phyloP scores from a whole-genome alignment of 2,329 filamentous ascomycete genomes.

The Aureobasidium mangrovei region DNA sequence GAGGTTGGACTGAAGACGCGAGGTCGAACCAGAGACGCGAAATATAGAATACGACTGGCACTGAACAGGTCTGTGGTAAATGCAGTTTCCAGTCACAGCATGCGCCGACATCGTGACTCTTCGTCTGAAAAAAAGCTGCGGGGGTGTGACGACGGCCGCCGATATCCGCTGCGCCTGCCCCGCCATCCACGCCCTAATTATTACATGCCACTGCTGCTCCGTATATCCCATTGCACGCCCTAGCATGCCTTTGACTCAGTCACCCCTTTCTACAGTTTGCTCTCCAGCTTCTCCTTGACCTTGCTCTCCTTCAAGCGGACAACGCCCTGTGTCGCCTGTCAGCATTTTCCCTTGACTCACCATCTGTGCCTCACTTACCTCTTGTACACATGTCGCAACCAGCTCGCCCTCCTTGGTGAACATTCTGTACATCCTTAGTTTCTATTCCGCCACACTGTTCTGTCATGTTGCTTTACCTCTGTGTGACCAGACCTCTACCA shows the following conservation, averaged over 20 bases:
- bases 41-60: not conserved
- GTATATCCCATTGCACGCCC: not conserved
- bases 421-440: slow-evolving; percentile 35
- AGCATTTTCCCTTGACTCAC: slow-evolving; percentile 13
- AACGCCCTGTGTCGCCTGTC: slow-evolving; percentile 36
- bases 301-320: slow-evolving; percentile 40
- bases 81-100: not conserved
- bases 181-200: not conserved
- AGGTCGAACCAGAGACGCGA: not conserved
- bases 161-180: not conserved
- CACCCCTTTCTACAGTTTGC: slow-evolving; percentile 16
- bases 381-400: slow-evolving; percentile 72
- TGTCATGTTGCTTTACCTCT: slow-evolving; percentile 37
- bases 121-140: slow-evolving; percentile 3
- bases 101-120: slow-evolving; percentile 10
- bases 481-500: slow-evolving; percentile 65
- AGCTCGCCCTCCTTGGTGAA: slow-evolving; percentile 62
- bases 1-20: not conserved
- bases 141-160: not conserved
- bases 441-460: not conserved
- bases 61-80: too few relatives aligned
- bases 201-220: not conserved
- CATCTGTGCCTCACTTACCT: slow-evolving; percentile 40
- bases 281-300: slow-evolving; percentile 7
- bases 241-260: slow-evolving; percentile 2